Conservation (phyloP, 768 basidiomycete species). For the Sutorius australiensis region DNA sequence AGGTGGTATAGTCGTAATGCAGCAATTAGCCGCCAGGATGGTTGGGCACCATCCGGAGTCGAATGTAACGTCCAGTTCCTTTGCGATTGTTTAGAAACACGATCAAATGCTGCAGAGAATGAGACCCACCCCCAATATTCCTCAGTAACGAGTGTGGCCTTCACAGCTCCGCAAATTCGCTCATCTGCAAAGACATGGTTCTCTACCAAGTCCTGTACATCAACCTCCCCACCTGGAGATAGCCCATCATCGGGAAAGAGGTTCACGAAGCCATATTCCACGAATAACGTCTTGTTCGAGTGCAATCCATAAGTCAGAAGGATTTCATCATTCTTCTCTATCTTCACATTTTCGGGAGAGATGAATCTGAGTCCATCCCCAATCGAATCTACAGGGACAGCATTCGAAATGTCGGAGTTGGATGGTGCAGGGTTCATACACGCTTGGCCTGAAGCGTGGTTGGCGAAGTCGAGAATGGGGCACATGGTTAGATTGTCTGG, state of each 20-base stretch:
- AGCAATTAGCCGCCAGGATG: conserved; percentile 76
- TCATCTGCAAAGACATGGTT: conserved; percentile 44
- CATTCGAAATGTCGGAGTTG: conserved; percentile 35
- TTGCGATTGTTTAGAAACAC: background rate
- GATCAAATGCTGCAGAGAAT: background rate
- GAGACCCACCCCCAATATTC: conserved; percentile 80
- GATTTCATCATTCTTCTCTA: conserved; percentile 60
- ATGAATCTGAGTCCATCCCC: conserved; percentile 50
- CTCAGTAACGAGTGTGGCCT: conserved; percentile 50
- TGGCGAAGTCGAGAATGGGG: conserved; percentile 89
- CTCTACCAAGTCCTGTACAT: conserved; percentile 55
- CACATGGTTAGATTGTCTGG: conserved; percentile 82
- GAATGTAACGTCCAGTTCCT: conserved; percentile 82
- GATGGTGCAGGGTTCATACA: conserved; percentile 43
- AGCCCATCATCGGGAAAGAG: conserved; percentile 25
- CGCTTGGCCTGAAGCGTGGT: conserved; percentile 51
- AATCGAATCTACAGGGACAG: conserved; percentile 32
- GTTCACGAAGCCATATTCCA: conserved; percentile 88
- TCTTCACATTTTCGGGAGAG: conserved; percentile 41
- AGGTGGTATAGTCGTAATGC: conserved; percentile 65
- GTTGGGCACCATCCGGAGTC: conserved; percentile 57
- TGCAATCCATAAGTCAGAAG: conserved; percentile 79
- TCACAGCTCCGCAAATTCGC: conserved; percentile 43
- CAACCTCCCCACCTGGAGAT: conserved; percentile 50
- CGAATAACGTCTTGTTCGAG: conserved; percentile 70